Base-by-base conservation (phyloP, 768 basidiomycete species). In the Boletus bicolor region DNA sequence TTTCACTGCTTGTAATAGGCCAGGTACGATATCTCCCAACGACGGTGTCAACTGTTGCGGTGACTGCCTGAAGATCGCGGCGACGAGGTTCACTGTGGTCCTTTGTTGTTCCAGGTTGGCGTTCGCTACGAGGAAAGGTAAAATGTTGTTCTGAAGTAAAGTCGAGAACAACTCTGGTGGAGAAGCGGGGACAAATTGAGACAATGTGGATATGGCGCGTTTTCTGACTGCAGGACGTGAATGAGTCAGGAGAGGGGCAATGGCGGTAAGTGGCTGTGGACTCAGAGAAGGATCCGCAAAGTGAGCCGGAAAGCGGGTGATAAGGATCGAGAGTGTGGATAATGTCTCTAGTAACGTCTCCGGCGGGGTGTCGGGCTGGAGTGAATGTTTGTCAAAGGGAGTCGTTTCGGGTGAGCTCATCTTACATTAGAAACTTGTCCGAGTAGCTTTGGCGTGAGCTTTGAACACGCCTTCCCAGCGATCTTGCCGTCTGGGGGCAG, bases 191-290 rank as follows among this genome's bases (percentile, higher is more conserved):
- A 94, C 79, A 68, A 93, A 89, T 61, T 93, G 90, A 0, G 92
- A 89, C 41, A 93, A 71, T 0, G 93, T 91, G 37, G 85, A 77
- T 55, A 98, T 94, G 3, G 93, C 90, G 49, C 94, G 88, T 76
- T 98, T 98, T 49, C 95, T 85, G 51, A 98, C 91, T 0, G 93
- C 92, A 10, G 89, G 82, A 5, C 93, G 86, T 8, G 79, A 66
- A 72, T 89, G 90, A n/a, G 77, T 79, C 44, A 92, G 81, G 32
- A 90, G 79, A 37, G 83, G 91, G 1, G 82, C 87, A 52, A 89
- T 80, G 19, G 87, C 84, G 6, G 74, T 68, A 5, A 93, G 73
- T 34, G 92, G 86, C 44, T 80, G 80, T 15, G 85, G 80, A 45
- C 75, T 67, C 50, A 86, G 72, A 38, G 74, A 72, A 26, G 81